phyloP scores from a whole-genome alignment of 1,284 basidiomycete species.

The Ustilago crameri region DNA sequence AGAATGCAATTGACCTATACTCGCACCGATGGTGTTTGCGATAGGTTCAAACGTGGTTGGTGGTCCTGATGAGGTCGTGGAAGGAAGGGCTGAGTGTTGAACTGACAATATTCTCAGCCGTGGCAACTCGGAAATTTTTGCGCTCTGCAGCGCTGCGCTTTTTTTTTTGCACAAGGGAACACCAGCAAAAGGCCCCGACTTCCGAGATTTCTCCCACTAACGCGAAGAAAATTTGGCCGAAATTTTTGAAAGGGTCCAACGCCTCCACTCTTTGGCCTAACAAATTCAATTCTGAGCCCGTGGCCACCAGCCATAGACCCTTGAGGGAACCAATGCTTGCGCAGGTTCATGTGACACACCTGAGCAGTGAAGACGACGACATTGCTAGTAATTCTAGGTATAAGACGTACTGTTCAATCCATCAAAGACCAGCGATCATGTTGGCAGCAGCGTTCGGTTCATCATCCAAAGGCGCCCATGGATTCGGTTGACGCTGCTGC shows the following conservation, averaged over 20 bases:
- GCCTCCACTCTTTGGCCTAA: background rate
- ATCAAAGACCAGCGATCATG: conserved; percentile 22
- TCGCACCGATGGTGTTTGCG: conserved; percentile 2
- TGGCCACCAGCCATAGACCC: too few relatives aligned
- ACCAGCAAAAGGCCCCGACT: conserved; percentile 4
- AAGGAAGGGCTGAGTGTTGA: conserved; percentile 2
- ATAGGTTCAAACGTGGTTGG: background rate
- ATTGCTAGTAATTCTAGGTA: too few relatives aligned
- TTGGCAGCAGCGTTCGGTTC: conserved; percentile 41
- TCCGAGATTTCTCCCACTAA: conserved; percentile 10
- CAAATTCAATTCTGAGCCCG: too few relatives aligned
- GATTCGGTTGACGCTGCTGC: conserved; percentile 20
- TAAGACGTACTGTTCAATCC: too few relatives aligned
- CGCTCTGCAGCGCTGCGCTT: background rate
- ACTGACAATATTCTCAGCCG: conserved; percentile 7
- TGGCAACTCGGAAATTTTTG: conserved; percentile 33
- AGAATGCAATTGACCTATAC: background rate
- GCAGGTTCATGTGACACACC: too few relatives aligned
- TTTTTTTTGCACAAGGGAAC: too few relatives aligned
- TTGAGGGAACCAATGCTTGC: too few relatives aligned
- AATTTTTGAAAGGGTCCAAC: conserved; percentile 5
- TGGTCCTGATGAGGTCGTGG: too few relatives aligned
- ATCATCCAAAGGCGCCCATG: conserved; percentile 34
- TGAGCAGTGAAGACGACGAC: too few relatives aligned
- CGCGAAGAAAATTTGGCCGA: conserved; percentile 14